Percentiles rank a stretch among this genome's conserved stretches.
Evolutionary conservation across 83 land plant genomes (phyloP).

Genomic region (Thuja plicata): DNA sequence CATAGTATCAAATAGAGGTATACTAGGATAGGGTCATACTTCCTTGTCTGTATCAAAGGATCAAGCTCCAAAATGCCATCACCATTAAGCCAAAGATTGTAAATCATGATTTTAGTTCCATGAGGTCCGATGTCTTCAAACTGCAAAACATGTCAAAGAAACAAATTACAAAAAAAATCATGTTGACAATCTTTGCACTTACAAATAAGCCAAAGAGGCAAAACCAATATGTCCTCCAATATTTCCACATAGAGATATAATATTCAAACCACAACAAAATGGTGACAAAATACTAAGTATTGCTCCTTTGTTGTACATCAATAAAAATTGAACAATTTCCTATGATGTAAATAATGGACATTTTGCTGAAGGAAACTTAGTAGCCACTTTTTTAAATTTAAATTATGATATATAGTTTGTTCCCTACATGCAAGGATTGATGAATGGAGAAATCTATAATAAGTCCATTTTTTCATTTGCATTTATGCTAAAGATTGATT

Average conservation of each 20-base stretch:
- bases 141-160: constrained; percentile 37
- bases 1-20: not conserved
- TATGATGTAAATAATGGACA: not conserved
- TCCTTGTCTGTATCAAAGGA: constrained; percentile 82
- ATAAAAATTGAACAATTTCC: not conserved
- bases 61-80: constrained; percentile 86
- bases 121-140: constrained; percentile 81
- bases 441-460: not conserved
- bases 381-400: not conserved
- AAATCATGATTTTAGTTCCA: constrained; percentile 85
- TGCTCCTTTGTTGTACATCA: not conserved
- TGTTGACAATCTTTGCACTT: not conserved
- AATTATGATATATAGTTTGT: not conserved
- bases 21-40: constrained; percentile 31
- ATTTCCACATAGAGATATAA: not conserved
- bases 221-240: not conserved
- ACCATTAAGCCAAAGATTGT: constrained; percentile 94
- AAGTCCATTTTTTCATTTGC: not conserved
- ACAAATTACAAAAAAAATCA: constrained; percentile 8
- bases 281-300: not conserved
- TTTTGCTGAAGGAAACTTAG: not conserved
- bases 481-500: not conserved
- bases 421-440: not conserved
- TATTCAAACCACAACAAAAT: constrained; percentile 1
- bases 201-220: not conserved